Base-by-base conservation (phyloP, 257 asterid species). In the Solanum pinnatisectum region DNA sequence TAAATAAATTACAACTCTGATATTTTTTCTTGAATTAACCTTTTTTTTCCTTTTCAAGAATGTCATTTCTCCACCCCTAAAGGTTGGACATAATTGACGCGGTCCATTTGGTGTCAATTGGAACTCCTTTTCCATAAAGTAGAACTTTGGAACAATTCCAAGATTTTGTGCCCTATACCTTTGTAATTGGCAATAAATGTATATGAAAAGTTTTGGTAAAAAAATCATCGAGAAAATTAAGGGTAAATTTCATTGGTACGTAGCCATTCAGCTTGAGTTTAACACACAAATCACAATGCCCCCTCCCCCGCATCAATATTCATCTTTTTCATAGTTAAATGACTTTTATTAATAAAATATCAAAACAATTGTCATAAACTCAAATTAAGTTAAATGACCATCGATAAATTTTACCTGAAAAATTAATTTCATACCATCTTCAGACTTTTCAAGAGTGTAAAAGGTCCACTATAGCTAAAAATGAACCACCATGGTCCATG, bases 41-140 rank as follows among this genome's bases (percentile, higher is more conserved):
- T 72, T 32, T n/a, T 70, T 36, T 52, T 44, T n/a, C 18, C 27
- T 59, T 72, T 73, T 18, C 10, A 30, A 63, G 83, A 60, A 40
- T 37, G 20, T 9, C 23, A 42, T 84, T 74, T 84, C 42, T 3
- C 52, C 16, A 68, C 40, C 39, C 36, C 22, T n/a, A 40, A 40
- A 78, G 71, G 30, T 74, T 20, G 44, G 81, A 18, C 9, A 74
- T 35, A 74, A 36, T 74, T 74, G 82, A 14, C 40, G 83, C 46
- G 88, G 88, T 78, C 87, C 88, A 37, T 85, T 79, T 59, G 3
- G 27, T 32, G 60, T 79, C 83, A 88, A 68, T 85, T 84, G 84
- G 83, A 76, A 67, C 37, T 8, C 36, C 32, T 23, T 76, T 63
- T 84, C 87, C 27, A 71, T 76, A 84, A 46, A 67, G 60, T 33